phyloP scores from a whole-genome alignment of 768 basidiomycete species.

The Dacryopinax primogenitus region DNA sequence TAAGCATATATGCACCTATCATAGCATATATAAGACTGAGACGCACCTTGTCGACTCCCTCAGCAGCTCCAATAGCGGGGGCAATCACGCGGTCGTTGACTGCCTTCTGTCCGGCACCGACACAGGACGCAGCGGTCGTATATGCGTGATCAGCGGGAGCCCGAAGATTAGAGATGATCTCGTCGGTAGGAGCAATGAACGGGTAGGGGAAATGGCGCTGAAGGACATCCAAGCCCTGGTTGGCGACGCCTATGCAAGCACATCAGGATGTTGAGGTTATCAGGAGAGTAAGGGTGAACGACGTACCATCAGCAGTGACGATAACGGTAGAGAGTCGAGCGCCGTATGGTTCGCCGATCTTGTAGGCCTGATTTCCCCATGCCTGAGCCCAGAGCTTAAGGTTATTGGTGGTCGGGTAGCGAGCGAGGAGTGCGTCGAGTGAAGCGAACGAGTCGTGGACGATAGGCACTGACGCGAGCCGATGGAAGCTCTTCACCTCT shows the following conservation, averaged over 20 bases:
- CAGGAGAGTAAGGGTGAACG: not conserved
- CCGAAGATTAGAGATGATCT: conserved; percentile 48
- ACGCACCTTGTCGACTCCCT: conserved; percentile 58
- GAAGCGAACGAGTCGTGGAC: conserved; percentile 51
- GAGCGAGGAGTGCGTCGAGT: conserved; percentile 45
- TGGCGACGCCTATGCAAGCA: conserved; percentile 33
- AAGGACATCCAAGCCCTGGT: conserved; percentile 62
- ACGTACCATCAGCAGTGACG: conserved; percentile 42
- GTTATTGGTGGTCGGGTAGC: conserved; percentile 47
- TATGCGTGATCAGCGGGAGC: conserved; percentile 44
- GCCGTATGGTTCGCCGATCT: conserved; percentile 53
- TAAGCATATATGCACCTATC: no score
- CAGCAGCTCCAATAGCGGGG: conserved; percentile 49
- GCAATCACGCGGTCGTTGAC: conserved; percentile 53
- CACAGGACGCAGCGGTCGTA: conserved; percentile 30
- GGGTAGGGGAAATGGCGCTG: conserved; percentile 62
- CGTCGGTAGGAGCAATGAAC: conserved; percentile 61
- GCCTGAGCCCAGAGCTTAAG: conserved; percentile 55
- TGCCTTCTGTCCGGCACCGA: conserved; percentile 34
- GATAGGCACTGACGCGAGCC: conserved; percentile 62
- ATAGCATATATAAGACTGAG: no score
- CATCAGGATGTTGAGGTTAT: not conserved
- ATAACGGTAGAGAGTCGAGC: conserved; percentile 47
- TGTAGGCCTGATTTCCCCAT: conserved; percentile 46
- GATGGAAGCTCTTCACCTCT: conserved; percentile 47